Percentiles rank a stretch among this genome's conserved stretches.
Evolutionary conservation across 495 filamentous ascomycete species (phyloP).

Genomic region (Xylaria sp.): DNA sequence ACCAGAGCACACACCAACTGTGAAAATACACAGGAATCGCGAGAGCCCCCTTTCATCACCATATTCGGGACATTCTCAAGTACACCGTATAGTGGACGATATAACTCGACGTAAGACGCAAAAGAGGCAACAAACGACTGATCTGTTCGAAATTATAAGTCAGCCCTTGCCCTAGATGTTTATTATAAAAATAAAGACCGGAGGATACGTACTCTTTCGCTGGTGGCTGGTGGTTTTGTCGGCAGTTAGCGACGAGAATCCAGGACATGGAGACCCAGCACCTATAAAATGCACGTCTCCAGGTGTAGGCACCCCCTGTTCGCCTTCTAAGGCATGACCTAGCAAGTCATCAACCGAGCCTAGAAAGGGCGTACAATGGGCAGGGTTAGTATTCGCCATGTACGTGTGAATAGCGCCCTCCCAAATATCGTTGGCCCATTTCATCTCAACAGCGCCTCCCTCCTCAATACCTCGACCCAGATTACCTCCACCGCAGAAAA

Average conservation of each 20-base stretch:
- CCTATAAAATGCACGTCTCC: constrained; percentile 72
- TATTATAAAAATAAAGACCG: neutral
- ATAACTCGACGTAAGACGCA: constrained; percentile 74
- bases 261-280: constrained; percentile 77
- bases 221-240: constrained; percentile 52
- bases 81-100: constrained; percentile 72
- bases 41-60: constrained; percentile 48
- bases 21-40: constrained; percentile 66
- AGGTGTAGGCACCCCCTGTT: constrained; percentile 56
- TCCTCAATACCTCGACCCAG: constrained; percentile 79
- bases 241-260: constrained; percentile 68
- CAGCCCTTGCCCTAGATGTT: neutral
- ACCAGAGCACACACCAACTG: constrained; percentile 73
- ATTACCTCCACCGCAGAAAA: constrained; percentile 78
- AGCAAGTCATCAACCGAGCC: constrained; percentile 77
- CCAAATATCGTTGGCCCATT: constrained; percentile 70
- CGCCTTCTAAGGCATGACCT: constrained; percentile 58
- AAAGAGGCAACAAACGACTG: constrained; percentile 76
- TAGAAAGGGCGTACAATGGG: constrained; percentile 55
- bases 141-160: constrained; percentile 40
- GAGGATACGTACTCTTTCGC: constrained; percentile 50
- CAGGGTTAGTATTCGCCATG: constrained; percentile 60
- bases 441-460: constrained; percentile 66
- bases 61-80: constrained; percentile 76
- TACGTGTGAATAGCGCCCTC: constrained; percentile 70